Evolutionary conservation across 2,329 filamentous ascomycete species (phyloP).

Genomic region (Aspergillaceae sp.): DNA sequence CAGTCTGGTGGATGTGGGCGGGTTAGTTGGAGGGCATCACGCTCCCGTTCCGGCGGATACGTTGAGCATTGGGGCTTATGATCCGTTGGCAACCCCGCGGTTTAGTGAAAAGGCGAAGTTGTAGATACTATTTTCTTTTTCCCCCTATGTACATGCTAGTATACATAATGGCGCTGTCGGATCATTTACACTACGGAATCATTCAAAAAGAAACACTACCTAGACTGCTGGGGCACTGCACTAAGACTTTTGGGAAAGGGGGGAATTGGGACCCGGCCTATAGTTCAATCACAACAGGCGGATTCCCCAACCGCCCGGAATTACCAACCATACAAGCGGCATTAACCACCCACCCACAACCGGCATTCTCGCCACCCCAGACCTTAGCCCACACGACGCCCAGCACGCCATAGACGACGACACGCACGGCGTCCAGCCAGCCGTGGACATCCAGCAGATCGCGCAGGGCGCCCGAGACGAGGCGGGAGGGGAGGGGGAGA

Average conservation of each 20-base stretch:
- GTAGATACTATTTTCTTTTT: constrained; percentile 12
- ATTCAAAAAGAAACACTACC: too few species aligned
- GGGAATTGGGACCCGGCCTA: not conserved
- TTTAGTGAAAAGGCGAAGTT: constrained; percentile 43
- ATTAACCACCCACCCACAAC: constrained; percentile 49
- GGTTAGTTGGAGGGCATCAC: constrained; percentile 51
- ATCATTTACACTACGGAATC: too few species aligned
- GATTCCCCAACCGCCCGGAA: constrained; percentile 28
- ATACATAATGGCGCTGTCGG: too few species aligned
- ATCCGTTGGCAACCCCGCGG: constrained; percentile 42
- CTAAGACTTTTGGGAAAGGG: too few species aligned
- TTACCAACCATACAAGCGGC: constrained; percentile 42
- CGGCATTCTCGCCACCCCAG: constrained; percentile 47
- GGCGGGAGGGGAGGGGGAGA: constrained; percentile 14
- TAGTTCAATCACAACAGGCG: constrained; percentile 28
- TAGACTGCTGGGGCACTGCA: too few species aligned
- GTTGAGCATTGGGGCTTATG: constrained; percentile 50
- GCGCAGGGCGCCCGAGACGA: constrained; percentile 22
- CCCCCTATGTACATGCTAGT: not conserved
- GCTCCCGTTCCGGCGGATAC: constrained; percentile 55
- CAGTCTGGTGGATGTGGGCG: constrained; percentile 68
- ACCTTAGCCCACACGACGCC: constrained; percentile 53
- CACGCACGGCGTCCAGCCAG: constrained; percentile 43
- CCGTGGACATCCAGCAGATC: constrained; percentile 28
- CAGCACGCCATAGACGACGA: constrained; percentile 45